Evolutionary conservation across 148 eudicot genomes (phyloP).

Genomic region (Persicaria tinctoria): DNA sequence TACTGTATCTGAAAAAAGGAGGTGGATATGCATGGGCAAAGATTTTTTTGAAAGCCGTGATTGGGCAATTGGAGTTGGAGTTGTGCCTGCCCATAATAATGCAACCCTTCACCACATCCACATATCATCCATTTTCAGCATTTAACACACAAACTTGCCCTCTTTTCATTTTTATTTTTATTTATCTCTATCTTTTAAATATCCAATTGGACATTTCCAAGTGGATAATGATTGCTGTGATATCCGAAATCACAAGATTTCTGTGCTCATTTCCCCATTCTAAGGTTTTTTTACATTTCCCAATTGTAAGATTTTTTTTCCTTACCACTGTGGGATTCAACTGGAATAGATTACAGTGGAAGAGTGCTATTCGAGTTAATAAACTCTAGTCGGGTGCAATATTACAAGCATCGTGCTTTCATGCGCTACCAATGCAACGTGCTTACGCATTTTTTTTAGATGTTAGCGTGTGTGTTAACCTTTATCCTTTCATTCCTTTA

Average conservation of each 20-base stretch:
- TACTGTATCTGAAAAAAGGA: background rate
- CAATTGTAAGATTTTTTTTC: too few species aligned
- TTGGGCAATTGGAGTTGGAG: slow-evolving; percentile 4
- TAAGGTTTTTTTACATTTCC: too few species aligned
- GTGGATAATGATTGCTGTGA: background rate
- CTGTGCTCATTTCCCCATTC: too few species aligned
- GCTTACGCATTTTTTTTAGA: too few species aligned
- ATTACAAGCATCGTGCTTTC: too few species aligned
- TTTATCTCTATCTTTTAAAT: background rate
- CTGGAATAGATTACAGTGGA: too few species aligned
- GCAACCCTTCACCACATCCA: background rate
- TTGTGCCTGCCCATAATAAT: background rate
- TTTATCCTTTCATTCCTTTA: too few species aligned
- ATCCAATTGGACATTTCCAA: background rate
- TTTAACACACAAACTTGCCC: slow-evolving; percentile 6
- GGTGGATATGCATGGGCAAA: background rate
- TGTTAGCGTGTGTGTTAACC: too few species aligned
- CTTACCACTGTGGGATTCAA: too few species aligned
- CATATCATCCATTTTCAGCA: slow-evolving; percentile 1
- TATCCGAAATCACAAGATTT: background rate
- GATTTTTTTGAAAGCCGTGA: background rate
- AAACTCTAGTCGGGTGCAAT: too few species aligned
- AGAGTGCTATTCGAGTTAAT: too few species aligned
- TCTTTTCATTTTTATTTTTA: background rate
- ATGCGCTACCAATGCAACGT: too few species aligned